Evolutionary conservation across 768 basidiomycete species (phyloP), one percentile per base, ranked within the genome.

Genomic region (Pulveroboletus sp.): DNA sequence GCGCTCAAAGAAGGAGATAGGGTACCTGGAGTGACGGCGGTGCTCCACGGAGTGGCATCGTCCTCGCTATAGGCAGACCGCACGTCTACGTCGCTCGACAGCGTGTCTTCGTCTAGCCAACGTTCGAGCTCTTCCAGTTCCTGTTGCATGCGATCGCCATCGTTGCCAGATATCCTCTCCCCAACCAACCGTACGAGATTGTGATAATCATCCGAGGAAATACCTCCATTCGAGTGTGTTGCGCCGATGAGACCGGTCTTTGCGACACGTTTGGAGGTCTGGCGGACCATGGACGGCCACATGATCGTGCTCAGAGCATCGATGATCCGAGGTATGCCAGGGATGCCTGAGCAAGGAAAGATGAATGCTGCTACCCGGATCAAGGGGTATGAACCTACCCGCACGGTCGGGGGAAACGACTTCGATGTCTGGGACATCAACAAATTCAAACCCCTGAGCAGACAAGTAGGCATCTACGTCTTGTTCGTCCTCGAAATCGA

Each of bases 301-400:
- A 92, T 89, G 58, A 93, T 81, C 1, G 90, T 90, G 64, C 87
- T 85, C 37, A 93, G 70, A 11, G 89, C 86, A 60, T 90, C 88
- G 17, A 88, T 57, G 8, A 90, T 81, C 22, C 90, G 81, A 26
- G 80, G 77, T 29, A 89, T 76, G 12, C 78, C 78, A 14, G 63
- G 77, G 44, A 80, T 73, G 16, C 70, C 82, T 81, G 40, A 30
- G 43, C 24, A 45, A 6, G 7, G 11, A 42, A 12, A 39, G 26
- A 14, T 55, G 47, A 54, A 45, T 24, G 13, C 29, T 26, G 23
- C 3, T 8, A 10, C 11, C 6, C 17, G 43, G 4, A 11, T 24
- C 19, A 32, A 34, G 23, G 40, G 12, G 1, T 17, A 29, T 29
- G 19, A 23, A 24, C 58, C 49, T 27, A 67, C 67, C 55, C 5